These are phyloP conservation scores for Fusarium sp. DNA, from an alignment of 2,329 filamentous ascomycete species.

Conservation along the genomic window DNA sequence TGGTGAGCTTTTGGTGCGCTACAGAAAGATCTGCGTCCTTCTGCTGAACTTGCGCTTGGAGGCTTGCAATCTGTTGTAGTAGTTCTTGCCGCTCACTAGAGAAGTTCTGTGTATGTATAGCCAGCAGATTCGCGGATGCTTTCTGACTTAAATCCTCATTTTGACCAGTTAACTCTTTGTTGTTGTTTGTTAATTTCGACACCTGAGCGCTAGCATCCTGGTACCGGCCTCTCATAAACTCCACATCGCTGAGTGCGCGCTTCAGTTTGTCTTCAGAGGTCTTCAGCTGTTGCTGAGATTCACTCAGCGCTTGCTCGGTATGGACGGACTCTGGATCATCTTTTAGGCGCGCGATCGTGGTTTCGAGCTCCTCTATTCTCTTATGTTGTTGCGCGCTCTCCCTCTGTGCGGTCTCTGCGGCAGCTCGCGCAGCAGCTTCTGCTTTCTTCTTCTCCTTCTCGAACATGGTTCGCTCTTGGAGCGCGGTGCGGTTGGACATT, in stretches of 20 bases:
- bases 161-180: constrained; percentile 59
- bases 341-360: constrained; percentile 50
- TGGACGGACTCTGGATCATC: constrained; percentile 39
- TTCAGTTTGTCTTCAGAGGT: constrained; percentile 58
- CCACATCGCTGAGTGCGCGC: constrained; percentile 62
- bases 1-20: constrained; percentile 62
- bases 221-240: constrained; percentile 71
- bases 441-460: constrained; percentile 62
- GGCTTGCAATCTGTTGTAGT: constrained; percentile 57
- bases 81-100: constrained; percentile 53
- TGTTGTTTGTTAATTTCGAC: constrained; percentile 61
- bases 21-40: constrained; percentile 65
- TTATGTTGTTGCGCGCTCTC: constrained; percentile 56
- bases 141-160: constrained; percentile 58
- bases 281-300: constrained; percentile 54
- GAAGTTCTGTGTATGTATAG: constrained; percentile 63
- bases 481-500: constrained; percentile 61
- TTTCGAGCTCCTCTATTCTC: constrained; percentile 56
- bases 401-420: constrained; percentile 46
- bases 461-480: constrained; percentile 64
- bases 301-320: constrained; percentile 54
- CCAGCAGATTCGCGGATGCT: constrained; percentile 60
- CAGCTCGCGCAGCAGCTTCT: constrained; percentile 50
- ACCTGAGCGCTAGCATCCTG: constrained; percentile 67
- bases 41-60: constrained; percentile 60